Evolutionary conservation across 805 yeast genomes (phyloP).

Genomic region (Candida piceae): DNA sequence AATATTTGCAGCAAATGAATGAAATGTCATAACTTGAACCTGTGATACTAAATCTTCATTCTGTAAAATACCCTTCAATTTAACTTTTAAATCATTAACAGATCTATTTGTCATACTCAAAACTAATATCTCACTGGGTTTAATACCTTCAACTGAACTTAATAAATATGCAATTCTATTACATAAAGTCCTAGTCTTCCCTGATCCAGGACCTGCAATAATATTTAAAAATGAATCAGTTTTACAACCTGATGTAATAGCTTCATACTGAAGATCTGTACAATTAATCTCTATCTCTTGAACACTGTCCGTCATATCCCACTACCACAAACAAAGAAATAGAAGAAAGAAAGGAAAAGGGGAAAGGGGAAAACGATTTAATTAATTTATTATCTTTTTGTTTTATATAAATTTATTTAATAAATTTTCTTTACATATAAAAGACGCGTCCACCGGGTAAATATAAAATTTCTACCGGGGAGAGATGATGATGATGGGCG

Average conservation of each 20-base stretch:
- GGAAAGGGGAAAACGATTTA: too few species aligned
- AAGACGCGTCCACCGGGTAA: too few species aligned
- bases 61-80: slow-evolving; percentile 31
- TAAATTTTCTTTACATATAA: too few species aligned
- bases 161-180: slow-evolving; percentile 48
- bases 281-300: slow-evolving; percentile 20
- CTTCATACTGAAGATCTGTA: slow-evolving; percentile 42
- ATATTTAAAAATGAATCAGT: slow-evolving; percentile 42
- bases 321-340: neutral
- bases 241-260: slow-evolving; percentile 37
- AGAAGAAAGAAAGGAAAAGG: too few species aligned
- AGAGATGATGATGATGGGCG: too few species aligned
- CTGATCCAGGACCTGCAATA: slow-evolving; percentile 71
- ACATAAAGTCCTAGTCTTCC: slow-evolving; percentile 60
- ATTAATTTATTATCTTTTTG: too few species aligned
- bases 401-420: too few species aligned
- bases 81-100: slow-evolving; percentile 41
- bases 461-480: too few species aligned
- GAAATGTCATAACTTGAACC: slow-evolving; percentile 54
- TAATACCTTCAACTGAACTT: slow-evolving; percentile 25
- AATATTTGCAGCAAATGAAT: slow-evolving; percentile 51
- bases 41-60: slow-evolving; percentile 22
- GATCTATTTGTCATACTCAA: slow-evolving; percentile 68
- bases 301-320: neutral
- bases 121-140: slow-evolving; percentile 53